Conservation (phyloP, 1,284 basidiomycete genomes). For the Moniliella sp. region DNA sequence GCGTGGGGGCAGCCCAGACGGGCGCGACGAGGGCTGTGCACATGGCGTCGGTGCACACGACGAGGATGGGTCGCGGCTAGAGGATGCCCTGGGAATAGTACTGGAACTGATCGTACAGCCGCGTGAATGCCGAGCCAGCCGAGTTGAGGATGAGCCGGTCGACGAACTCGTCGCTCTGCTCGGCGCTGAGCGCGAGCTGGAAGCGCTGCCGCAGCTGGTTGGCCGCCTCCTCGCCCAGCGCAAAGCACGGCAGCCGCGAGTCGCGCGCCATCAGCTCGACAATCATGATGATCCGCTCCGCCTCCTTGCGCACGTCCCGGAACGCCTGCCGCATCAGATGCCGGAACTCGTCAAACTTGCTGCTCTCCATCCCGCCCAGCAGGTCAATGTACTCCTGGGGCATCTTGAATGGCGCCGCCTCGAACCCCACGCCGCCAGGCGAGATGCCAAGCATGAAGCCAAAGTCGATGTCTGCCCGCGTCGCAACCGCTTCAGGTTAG, state of each 20-base stretch:
- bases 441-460: slow-evolving; percentile 82
- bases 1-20: no score
- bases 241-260: slow-evolving; percentile 76
- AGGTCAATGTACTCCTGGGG: slow-evolving; percentile 90
- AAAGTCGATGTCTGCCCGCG: slow-evolving; percentile 61
- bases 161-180: slow-evolving; percentile 66
- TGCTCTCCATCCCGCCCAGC: slow-evolving; percentile 60
- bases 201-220: slow-evolving; percentile 68
- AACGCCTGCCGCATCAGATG: slow-evolving; percentile 76
- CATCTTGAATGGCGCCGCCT: slow-evolving; percentile 94
- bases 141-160: slow-evolving; percentile 20
- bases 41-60: no score
- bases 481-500: background rate
- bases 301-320: slow-evolving; percentile 78
- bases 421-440: slow-evolving; percentile 81
- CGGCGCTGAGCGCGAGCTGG: slow-evolving; percentile 67
- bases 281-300: slow-evolving; percentile 80
- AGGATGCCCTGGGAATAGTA: no score
- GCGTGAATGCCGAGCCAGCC: slow-evolving; percentile 26
- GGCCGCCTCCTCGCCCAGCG: slow-evolving; percentile 70
- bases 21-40: no score
- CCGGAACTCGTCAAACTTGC: slow-evolving; percentile 64
- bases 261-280: slow-evolving; percentile 97
- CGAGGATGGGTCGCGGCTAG: no score
- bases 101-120: slow-evolving; percentile 32